Base-by-base conservation (phyloP, 1,139 yeast species). In the Arxiozyma heterogenica region DNA sequence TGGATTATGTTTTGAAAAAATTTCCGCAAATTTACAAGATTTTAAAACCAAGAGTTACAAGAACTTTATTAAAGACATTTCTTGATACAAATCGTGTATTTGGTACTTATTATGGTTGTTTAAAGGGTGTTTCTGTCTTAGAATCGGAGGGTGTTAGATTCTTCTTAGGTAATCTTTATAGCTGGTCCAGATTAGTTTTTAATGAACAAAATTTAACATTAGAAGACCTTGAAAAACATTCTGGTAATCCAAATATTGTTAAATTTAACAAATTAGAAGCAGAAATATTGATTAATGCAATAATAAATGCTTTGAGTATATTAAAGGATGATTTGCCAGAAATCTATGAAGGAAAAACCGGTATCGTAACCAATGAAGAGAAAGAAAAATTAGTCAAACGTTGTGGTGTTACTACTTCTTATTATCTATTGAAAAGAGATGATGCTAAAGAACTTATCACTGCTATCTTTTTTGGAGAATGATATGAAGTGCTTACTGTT, bases 31-130 rank as follows among this genome's bases (percentile, higher is more conserved):
- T 94, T 1, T 91, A 91, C 69, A 85, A 94, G 34, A 87, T 97
- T 0, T 77, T 94, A 62, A 87, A 90, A 64, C 98, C 98, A 39
- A 80, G 98, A 59, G 94, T 93, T 6, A 90, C 98, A 1, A 79
- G 98, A 68, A 94, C 98, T 0, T 75, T 94, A 55, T 75, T 94
- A 55, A 83, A 95, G 62, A 97, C 97, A 0, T 86, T 94, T 61
- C 76, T 94, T 70, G 96, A 93, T 60, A 75, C 80, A 20, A 75
- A 72, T 50, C 71, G 89, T 62, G 93, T 93, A 1, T 79, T 86
- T 15, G 96, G 96, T 1, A 89, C 98, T 0, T 90, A 90, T 60
- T 93, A 86, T 64, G 99, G 99, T 46, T 86, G 98, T 4, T 80
- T 94, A 49, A 79, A 82, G 50, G 98, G 98, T 3, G 79, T 93